These are phyloP conservation scores for Pterulicium gracile DNA, from an alignment of 1,284 basidiomycete species.

Conservation along the genomic window DNA sequence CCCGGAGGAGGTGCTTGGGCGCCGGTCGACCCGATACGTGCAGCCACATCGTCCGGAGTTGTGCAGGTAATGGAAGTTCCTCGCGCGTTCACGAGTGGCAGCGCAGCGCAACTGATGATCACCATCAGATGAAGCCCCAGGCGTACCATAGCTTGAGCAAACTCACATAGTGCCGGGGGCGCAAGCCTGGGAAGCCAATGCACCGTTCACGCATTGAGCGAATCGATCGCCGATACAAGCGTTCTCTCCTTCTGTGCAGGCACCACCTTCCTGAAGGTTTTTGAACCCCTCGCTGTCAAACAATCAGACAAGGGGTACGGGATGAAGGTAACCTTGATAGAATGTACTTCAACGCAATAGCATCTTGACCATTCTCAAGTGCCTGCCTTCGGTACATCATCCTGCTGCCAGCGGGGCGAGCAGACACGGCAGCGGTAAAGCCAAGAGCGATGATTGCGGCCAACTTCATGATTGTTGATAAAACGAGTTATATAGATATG, in stretches of 20 bases:
- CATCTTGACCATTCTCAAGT: background rate
- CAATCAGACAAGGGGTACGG: no score
- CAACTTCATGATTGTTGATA: background rate
- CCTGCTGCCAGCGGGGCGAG: background rate
- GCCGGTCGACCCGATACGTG: background rate
- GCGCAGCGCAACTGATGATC: background rate
- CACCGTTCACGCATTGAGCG: conserved; percentile 17
- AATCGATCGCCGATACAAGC: conserved; percentile 19
- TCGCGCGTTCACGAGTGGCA: background rate
- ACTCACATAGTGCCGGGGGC: conserved; percentile 10
- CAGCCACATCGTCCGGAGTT: background rate
- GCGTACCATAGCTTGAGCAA: background rate
- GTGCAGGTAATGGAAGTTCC: conserved; percentile 1
- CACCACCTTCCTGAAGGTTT: background rate
- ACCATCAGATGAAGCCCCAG: background rate
- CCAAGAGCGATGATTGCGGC: background rate
- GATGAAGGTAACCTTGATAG: background rate
- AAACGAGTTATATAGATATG: background rate
- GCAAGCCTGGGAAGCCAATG: conserved; percentile 10
- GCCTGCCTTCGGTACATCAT: background rate
- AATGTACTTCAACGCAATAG: background rate
- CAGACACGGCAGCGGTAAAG: background rate
- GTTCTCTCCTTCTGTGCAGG: conserved; percentile 16
- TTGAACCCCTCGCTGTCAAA: background rate
- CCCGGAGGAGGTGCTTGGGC: background rate